Evolutionary conservation across 2,329 filamentous ascomycete genomes (phyloP), one percentile per base, ranked within the genome.

Genomic region (Aquanectria penicillioides): DNA sequence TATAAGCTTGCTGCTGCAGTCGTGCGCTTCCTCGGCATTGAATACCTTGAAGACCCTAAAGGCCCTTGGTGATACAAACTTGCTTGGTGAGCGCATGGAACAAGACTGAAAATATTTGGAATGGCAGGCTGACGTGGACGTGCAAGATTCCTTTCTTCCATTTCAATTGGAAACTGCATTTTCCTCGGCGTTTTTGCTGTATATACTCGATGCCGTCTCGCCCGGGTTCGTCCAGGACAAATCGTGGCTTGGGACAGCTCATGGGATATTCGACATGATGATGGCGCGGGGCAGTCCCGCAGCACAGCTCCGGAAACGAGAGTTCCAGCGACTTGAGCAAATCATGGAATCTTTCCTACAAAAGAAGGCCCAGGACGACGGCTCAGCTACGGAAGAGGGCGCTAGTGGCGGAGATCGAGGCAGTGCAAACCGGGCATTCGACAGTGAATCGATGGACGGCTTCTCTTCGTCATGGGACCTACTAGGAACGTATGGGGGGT

Each of bases 311-410:
- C 49, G 55, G 22, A 58, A 58, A 12, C 17, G 26, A 3, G 55
- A 58, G n/a, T 6, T 58, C 4, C 33, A 54, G 9, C 51, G 41
- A 3, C 43, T 58, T 13, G 55, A 58, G 26, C 36, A 41, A 12
- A 54, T 58, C 11, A 41, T 58, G 41, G 37, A 33, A 6, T 47
- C 26, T 9, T 58, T 46, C 28, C 20, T 43, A 29, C 20, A 13
- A 40, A 22, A 20, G 5, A 40, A 48, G 53, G 22, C 20, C 10
- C 13, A 13, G 10, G 31, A 2, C 6, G 5, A 11, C 8, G 10
- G 26, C 36, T 6, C n/a, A n/a, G 6, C 17, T 26, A 11, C 15
- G 4, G 7, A n/a, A 6, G 31, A 36, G 5, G 22, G 12, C 18
- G 9, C 13, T 8, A 17, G n/a, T n/a, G n/a, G 2, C n/a, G 17